These are phyloP conservation scores for Medicago arabica DNA, from an alignment of 306 rosid species.

Conservation along the genomic window DNA sequence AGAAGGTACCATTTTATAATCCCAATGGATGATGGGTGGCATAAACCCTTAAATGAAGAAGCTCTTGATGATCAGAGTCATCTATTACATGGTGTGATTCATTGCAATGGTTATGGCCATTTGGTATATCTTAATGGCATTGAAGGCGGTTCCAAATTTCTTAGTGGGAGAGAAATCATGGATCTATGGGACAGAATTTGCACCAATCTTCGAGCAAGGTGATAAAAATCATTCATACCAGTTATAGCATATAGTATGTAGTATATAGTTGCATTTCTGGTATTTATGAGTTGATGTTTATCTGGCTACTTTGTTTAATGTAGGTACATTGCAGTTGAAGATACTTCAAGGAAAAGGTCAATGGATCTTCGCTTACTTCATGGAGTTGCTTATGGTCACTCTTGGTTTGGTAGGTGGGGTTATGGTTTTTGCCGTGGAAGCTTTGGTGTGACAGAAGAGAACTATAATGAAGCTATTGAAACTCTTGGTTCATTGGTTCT, in stretches of 20 bases:
- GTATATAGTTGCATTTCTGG: background rate
- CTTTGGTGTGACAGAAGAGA: slow-evolving; percentile 65
- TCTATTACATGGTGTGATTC: slow-evolving; percentile 80
- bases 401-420: slow-evolving; percentile 97
- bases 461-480: slow-evolving; percentile 63
- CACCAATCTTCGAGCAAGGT: slow-evolving; percentile 69
- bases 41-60: slow-evolving; percentile 68
- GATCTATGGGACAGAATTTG: slow-evolving; percentile 91
- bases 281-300: slow-evolving; percentile 2
- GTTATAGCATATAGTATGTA: background rate
- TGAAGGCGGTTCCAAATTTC: slow-evolving; percentile 80
- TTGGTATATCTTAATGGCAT: slow-evolving; percentile 77
- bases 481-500: slow-evolving; percentile 64
- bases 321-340: slow-evolving; percentile 80
- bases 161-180: slow-evolving; percentile 82
- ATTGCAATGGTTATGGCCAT: slow-evolving; percentile 86
- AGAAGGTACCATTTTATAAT: slow-evolving; percentile 82
- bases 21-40: slow-evolving; percentile 70
- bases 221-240: slow-evolving; percentile 1
- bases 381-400: slow-evolving; percentile 87
- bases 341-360: slow-evolving; percentile 67
- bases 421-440: slow-evolving; percentile 77
- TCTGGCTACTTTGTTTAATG: slow-evolving; percentile 21
- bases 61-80: slow-evolving; percentile 62
- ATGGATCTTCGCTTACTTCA: slow-evolving; percentile 90